Percentiles rank a stretch among this genome's conserved stretches.
phyloP scores from a whole-genome alignment of 176 grass and related monocot species.

The Ampelocalamus luodianensis region DNA sequence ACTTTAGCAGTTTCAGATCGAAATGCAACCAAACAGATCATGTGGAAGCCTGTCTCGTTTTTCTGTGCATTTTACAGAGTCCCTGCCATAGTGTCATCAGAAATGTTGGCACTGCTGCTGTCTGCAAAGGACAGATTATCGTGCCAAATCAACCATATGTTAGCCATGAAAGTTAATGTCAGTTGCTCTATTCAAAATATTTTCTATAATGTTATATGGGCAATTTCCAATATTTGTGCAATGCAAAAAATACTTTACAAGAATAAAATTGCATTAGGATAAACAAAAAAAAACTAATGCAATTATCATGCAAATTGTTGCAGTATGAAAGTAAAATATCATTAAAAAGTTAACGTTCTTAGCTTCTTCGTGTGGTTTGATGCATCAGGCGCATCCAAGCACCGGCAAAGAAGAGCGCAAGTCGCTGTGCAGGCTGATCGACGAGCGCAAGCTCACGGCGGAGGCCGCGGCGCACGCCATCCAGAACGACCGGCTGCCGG shows the following conservation, averaged over 20 bases:
- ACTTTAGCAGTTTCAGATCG: conserved; percentile 9
- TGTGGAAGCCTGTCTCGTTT: not conserved
- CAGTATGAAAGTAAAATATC: not conserved
- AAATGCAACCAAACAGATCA: conserved; percentile 12
- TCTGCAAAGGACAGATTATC: conserved; percentile 5
- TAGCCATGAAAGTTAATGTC: conserved; percentile 15
- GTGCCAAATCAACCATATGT: not conserved
- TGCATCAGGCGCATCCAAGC: conserved; percentile 67
- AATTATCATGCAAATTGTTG: not conserved
- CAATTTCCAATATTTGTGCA: not conserved
- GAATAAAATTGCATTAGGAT: not conserved
- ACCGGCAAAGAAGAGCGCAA: conserved; percentile 75
- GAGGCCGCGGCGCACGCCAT: conserved; percentile 83
- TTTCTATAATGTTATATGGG: not conserved
- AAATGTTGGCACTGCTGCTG: conserved; percentile 10
- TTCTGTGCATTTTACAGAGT: not conserved
- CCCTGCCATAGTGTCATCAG: conserved; percentile 34
- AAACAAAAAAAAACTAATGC: not conserved
- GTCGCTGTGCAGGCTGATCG: conserved; percentile 74
- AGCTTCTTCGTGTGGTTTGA: not conserved
- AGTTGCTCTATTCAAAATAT: not conserved
- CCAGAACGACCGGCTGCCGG: conserved; percentile 91
- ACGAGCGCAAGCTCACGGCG: conserved; percentile 79
- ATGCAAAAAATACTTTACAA: not conserved
- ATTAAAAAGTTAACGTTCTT: not conserved